phyloP scores from a whole-genome alignment of 1,139 yeast species.

The Arxiozyma slooffiae region DNA sequence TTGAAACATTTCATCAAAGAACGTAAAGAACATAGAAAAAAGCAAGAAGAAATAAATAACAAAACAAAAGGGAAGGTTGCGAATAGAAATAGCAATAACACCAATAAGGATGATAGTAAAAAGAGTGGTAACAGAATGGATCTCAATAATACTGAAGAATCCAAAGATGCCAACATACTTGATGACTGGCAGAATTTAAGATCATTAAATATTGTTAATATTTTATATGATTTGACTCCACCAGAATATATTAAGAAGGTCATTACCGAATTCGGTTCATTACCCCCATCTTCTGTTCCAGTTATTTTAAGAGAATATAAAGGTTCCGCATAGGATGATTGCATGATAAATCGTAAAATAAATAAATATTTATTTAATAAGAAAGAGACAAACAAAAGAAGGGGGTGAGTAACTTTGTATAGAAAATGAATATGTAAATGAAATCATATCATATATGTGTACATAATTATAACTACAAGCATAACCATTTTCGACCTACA shows the following conservation, averaged over 20 bases:
- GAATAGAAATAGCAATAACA: constrained; percentile 1
- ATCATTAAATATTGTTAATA: constrained; percentile 64
- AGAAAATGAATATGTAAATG: background rate
- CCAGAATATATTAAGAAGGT: constrained; percentile 90
- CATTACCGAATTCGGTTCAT: constrained; percentile 89
- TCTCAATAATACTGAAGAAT: constrained; percentile 9
- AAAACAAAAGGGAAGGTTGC: constrained; percentile 15
- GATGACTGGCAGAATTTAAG: constrained; percentile 56
- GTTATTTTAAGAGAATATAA: constrained; percentile 90
- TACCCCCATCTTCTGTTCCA: constrained; percentile 96
- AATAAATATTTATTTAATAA: background rate
- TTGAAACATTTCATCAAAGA: constrained; percentile 55
- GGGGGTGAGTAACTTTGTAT: background rate
- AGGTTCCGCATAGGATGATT: constrained; percentile 25
- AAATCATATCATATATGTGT: background rate
- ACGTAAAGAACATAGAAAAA: constrained; percentile 26
- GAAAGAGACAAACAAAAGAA: background rate
- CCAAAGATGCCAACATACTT: constrained; percentile 40
- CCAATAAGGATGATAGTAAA: constrained; percentile 13
- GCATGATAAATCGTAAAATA: background rate
- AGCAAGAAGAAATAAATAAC: constrained; percentile 18
- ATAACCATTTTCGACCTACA: background rate
- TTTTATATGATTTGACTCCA: constrained; percentile 90
- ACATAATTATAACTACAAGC: background rate
- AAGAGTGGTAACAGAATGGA: constrained; percentile 13